A percentile compares a stretch with the other conserved stretches of the same genome.
phyloP scores from a whole-genome alignment of 2,329 filamentous ascomycete genomes.

The Albifimbria verrucaria region DNA sequence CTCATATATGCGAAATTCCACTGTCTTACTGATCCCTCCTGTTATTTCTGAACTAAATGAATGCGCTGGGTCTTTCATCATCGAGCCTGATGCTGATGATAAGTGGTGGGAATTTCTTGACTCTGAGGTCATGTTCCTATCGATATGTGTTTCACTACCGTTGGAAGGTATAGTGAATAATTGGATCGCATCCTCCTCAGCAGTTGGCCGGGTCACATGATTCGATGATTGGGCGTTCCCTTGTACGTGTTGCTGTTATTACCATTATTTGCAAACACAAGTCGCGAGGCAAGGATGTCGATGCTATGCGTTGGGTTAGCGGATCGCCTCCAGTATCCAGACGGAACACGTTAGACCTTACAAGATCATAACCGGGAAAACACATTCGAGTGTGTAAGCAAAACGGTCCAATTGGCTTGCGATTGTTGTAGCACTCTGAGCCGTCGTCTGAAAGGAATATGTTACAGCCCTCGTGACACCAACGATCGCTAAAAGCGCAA shows the following conservation, averaged over 20 bases:
- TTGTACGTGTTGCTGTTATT: not conserved
- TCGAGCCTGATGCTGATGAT: not conserved
- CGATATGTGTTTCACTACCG: not conserved
- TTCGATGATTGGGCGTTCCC: not conserved
- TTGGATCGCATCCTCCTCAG: not conserved
- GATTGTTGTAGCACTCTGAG: slow-evolving; percentile 31
- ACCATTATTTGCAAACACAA: slow-evolving; percentile 15
- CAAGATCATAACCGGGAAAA: slow-evolving; percentile 39
- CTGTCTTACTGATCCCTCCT: not conserved
- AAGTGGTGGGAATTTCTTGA: not conserved
- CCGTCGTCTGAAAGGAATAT: slow-evolving; percentile 34
- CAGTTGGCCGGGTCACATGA: not conserved
- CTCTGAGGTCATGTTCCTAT: not conserved
- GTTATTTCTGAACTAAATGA: not conserved
- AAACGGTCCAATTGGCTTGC: slow-evolving; percentile 38
- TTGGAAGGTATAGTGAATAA: not conserved
- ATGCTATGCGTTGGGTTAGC: slow-evolving; percentile 15
- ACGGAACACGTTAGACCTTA: slow-evolving; percentile 15
- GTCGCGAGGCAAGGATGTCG: slow-evolving; percentile 30
- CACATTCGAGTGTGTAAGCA: slow-evolving; percentile 37
- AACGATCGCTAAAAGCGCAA: slow-evolving; percentile 33
- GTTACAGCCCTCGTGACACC: slow-evolving; percentile 37
- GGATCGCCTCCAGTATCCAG: not conserved
- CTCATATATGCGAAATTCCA: not conserved
- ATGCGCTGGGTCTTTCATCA: not conserved